A percentile compares a stretch with the other conserved stretches of the same genome.
Evolutionary conservation across 139 green algal genomes (phyloP).

Genomic region (Tetradesmus lagerheimii): DNA sequence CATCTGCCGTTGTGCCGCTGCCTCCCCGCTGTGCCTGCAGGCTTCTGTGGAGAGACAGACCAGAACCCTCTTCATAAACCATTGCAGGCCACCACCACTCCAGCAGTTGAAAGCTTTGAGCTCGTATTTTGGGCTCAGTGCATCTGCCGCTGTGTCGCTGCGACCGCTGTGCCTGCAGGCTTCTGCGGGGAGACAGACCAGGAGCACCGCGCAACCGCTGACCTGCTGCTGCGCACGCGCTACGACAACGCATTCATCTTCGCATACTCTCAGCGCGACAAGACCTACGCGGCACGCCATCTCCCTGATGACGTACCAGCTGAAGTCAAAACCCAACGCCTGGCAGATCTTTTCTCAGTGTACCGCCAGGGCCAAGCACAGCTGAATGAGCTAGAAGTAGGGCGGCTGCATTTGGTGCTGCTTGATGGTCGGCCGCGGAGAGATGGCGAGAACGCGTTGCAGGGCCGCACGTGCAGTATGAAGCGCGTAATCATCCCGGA

Average conservation of each 20-base stretch:
- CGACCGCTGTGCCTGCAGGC: constrained; percentile 50
- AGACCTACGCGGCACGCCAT: constrained; percentile 85
- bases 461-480: constrained; percentile 76
- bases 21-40: too few relatives aligned
- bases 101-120: too few relatives aligned
- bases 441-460: constrained; percentile 48
- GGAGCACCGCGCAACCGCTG: constrained; percentile 85
- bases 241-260: constrained; percentile 94
- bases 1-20: too few relatives aligned
- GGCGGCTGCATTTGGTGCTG: constrained; percentile 71
- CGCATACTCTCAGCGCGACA: constrained; percentile 84
- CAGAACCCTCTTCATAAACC: too few relatives aligned
- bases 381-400: constrained; percentile 60
- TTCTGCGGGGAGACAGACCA: constrained; percentile 94
- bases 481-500: constrained; percentile 59
- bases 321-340: constrained; percentile 47
- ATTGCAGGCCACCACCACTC: too few relatives aligned
- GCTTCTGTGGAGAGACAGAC: too few relatives aligned
- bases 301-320: constrained; percentile 66
- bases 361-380: constrained; percentile 63
- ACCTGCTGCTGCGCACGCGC: constrained; percentile 70
- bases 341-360: constrained; percentile 61
- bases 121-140: too few relatives aligned
- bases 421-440: constrained; percentile 73
- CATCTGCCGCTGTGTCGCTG: background rate